Conservation (phyloP, 371 early-diverging fungal genomes). For the Mucor velutinosus region DNA sequence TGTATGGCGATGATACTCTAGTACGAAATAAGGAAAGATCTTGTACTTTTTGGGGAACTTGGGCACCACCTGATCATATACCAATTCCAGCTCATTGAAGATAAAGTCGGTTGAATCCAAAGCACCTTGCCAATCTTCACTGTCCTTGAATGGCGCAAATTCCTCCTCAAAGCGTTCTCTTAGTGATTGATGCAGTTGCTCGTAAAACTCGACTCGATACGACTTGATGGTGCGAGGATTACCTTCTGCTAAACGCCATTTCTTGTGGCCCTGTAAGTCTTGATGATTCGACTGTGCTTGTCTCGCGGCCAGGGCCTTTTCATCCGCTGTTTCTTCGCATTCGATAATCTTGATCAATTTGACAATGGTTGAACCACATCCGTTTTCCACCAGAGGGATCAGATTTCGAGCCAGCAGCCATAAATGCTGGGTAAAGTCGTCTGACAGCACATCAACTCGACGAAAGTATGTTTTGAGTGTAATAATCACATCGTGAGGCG, state of each 20-base stretch:
- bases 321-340: constrained; percentile 86
- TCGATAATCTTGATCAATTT: constrained; percentile 91
- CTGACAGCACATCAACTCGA: constrained; percentile 75
- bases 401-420: constrained; percentile 82
- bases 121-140: constrained; percentile 56
- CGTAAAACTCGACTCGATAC: constrained; percentile 77
- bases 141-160: constrained; percentile 53
- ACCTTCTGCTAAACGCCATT: constrained; percentile 59
- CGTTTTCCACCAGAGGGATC: constrained; percentile 73
- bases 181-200: constrained; percentile 73
- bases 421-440: constrained; percentile 82
- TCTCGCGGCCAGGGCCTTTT: constrained; percentile 66
- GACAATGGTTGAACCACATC: constrained; percentile 74
- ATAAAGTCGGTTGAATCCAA: constrained; percentile 78
- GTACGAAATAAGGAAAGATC: constrained; percentile 88
- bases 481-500: constrained; percentile 77
- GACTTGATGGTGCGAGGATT: constrained; percentile 70
- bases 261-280: constrained; percentile 55
- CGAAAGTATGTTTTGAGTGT: constrained; percentile 84
- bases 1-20: constrained; percentile 92
- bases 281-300: constrained; percentile 60
- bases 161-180: constrained; percentile 59
- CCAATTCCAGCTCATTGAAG: constrained; percentile 85
- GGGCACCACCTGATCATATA: constrained; percentile 85
- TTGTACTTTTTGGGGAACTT: constrained; percentile 90